Evolutionary conservation across 2,329 filamentous ascomycete species (phyloP).

Genomic region (Trichoderma lentiforme): DNA sequence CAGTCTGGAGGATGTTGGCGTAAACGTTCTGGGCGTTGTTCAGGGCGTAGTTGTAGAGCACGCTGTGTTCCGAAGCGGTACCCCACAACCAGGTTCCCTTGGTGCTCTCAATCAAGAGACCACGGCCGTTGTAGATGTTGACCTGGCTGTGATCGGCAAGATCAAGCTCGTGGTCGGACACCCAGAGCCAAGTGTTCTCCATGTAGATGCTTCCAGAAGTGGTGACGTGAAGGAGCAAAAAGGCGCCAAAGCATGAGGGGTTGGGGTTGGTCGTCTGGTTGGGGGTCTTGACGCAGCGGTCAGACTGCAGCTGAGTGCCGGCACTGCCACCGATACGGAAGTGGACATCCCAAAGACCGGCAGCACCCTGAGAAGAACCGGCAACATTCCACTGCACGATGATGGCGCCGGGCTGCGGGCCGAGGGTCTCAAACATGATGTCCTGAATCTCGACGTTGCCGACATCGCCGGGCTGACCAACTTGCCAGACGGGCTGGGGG

Average conservation of each 20-base stretch:
- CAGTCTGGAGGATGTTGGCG: conserved; percentile 80
- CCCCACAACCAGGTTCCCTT: conserved; percentile 78
- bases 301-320: conserved; percentile 77
- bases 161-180: conserved; percentile 87
- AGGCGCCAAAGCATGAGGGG: conserved; percentile 68
- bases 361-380: conserved; percentile 62
- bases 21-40: conserved; percentile 73
- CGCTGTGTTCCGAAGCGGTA: conserved; percentile 65
- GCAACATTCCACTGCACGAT: conserved; percentile 89
- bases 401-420: conserved; percentile 80
- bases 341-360: conserved; percentile 93
- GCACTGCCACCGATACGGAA: conserved; percentile 85
- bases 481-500: conserved; percentile 79
- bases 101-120: conserved; percentile 71
- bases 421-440: conserved; percentile 78
- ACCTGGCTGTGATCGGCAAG: conserved; percentile 70
- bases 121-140: conserved; percentile 84
- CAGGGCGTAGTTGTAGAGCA: conserved; percentile 82
- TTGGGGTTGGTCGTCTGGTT: conserved; percentile 58
- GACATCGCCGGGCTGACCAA: conserved; percentile 72
- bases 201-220: conserved; percentile 66
- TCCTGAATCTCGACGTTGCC: conserved; percentile 86
- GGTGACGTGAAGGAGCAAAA: conserved; percentile 66
- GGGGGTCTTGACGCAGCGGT: conserved; percentile 76
- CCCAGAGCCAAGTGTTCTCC: conserved; percentile 90